A percentile compares a stretch with the other conserved stretches of the same genome.
phyloP scores from a whole-genome alignment of 345 rosid species.

The Acer negundo region DNA sequence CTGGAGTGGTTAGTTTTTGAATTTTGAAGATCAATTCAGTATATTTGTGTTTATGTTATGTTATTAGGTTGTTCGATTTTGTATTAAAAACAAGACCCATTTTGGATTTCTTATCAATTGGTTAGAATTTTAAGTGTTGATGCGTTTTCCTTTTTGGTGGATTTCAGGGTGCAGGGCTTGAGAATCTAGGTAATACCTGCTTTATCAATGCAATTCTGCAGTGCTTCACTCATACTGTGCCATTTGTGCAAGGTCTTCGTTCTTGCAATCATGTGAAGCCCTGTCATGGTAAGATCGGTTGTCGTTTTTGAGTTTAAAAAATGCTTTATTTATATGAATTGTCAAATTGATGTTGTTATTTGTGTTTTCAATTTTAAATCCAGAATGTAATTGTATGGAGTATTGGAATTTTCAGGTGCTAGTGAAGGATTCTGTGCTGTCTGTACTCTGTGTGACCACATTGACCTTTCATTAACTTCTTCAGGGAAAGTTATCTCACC shows the following conservation, averaged over 20 bases:
- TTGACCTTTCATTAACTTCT: slow-evolving; percentile 47
- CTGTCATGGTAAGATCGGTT: slow-evolving; percentile 43
- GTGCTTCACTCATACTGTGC: slow-evolving; percentile 88
- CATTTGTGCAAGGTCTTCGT: slow-evolving; percentile 56
- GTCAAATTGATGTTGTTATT: not conserved
- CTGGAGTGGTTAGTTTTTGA: slow-evolving; percentile 23
- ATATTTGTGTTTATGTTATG: not conserved
- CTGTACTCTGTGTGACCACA: slow-evolving; percentile 51
- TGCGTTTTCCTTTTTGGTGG: slow-evolving; percentile 2
- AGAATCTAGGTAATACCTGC: slow-evolving; percentile 82
- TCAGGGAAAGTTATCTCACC: slow-evolving; percentile 56
- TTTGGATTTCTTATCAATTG: not conserved
- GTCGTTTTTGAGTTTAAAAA: not conserved
- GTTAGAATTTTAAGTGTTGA: not conserved
- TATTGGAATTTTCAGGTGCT: slow-evolving; percentile 45
- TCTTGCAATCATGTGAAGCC: slow-evolving; percentile 39
- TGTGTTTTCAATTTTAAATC: not conserved
- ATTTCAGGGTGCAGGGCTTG: slow-evolving; percentile 80
- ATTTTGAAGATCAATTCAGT: not conserved
- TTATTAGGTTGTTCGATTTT: too few species aligned
- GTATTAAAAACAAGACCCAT: not conserved
- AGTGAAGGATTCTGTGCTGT: slow-evolving; percentile 57
- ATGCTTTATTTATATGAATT: not conserved
- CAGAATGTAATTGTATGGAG: slow-evolving; percentile 16
- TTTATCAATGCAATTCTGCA: slow-evolving; percentile 84